Evolutionary conservation across 2,329 filamentous ascomycete genomes (phyloP), one percentile per base, ranked within the genome.

Genomic region (Akanthomyces lecanii): DNA sequence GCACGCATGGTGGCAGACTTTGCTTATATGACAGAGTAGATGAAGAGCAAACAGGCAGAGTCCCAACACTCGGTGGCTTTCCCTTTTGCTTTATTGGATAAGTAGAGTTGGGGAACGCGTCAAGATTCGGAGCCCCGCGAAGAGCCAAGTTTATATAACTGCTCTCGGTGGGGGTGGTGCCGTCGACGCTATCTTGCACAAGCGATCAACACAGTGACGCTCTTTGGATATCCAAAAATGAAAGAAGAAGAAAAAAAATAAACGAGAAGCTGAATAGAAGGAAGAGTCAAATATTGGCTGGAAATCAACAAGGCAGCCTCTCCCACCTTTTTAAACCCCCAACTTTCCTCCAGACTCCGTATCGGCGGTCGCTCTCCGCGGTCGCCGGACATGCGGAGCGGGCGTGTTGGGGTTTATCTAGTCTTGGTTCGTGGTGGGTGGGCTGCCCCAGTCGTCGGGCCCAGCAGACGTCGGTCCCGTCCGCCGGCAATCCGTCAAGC

Each of bases 321-420:
- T 10, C n/a, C 33, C 52, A 25, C 14, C 55, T 28, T 23, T 48
- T 58, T 55, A 42, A 55, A 44, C 38, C 5, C n/a, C 44, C 12
- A 25, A n/a, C 44, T 48, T n/a, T n/a, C 14, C 53, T 16, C 53
- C 38, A 28, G 25, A 23, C 42, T 25, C 36, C 36, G 45, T 33
- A 55, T 44, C 60, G 52, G 53, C 18, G 48, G 56, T 60, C 62
- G 62, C 62, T 63, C 54, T 53, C 62, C 62, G 62, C 62, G 62
- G 62, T 61, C 51, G 25, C 56, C 58, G 51, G 40, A n/a, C 36
- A 23, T 52, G 59, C 33, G 56, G 56, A 36, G 54, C 44, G 47
- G 33, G 57, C 30, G 40, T 14, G 14, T 8, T 42, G 36, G 5
- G 38, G 53, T 10, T 21, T 7, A 12, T n/a, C 48, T 23, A 25